Evolutionary conservation across 495 filamentous ascomycete species (phyloP), one percentile per base, ranked within the genome.

Genomic region (Xylaria scruposa): DNA sequence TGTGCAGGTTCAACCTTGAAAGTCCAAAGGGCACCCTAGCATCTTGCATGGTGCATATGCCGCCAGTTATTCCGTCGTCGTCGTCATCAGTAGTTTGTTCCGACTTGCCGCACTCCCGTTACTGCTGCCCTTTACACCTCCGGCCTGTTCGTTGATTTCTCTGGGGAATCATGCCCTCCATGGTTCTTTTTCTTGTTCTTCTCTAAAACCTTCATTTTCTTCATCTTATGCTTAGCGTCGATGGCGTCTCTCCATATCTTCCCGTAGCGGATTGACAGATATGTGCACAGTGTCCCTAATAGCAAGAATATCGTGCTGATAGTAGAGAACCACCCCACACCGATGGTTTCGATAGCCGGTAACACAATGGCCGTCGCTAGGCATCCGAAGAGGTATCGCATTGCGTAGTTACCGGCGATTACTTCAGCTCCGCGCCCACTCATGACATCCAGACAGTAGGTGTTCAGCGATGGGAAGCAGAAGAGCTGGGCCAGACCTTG

Each of bases 361-460:
- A 93, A 83, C 53, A 90, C 90, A n/a, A 87, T 83, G 4, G 90
- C 91, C 31, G 88, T 89, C 8, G 88, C 91, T 44, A 88, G 73
- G 4, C 91, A 91, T 0, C 87, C 91, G 76, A 93, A 90, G 7
- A 91, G 76, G 77, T 93, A 93, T 13, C 91, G 84, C 42, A 91
- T 82, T 78, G 92, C 88, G 76, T 92, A 94, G 77, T 92, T 93
- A 0, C 90, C 91, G 0, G 91, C 90, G 68, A 92, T 87, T 7
- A 94, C 90, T 76, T 93, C 91, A 0, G 89, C 87, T 56, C 88
- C 88, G 24, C 86, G 80, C 9, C 82, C 81, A 54, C 89, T 90
- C 91, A 93, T 92, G 15, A 93, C 91, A 76, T 94, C 91, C 4
- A 93, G 81, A 73, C 90, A 93, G 77, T 93, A 93, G 0, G 91